Conservation (phyloP, 179 eudicot genomes). For the Vitellaria paradoxa region DNA sequence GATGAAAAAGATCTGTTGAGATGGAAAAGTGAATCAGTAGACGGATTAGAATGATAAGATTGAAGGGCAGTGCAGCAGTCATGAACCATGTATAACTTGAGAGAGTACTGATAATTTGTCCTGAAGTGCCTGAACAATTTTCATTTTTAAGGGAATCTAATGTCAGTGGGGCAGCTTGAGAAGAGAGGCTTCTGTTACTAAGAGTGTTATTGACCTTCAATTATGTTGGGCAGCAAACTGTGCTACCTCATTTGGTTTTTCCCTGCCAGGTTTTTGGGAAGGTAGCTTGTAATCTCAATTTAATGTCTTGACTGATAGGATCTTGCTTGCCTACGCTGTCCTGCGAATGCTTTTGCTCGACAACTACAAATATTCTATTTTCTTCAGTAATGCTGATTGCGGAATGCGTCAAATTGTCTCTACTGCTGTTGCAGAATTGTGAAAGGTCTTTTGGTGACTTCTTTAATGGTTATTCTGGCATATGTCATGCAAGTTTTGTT, state of each 20-base stretch:
- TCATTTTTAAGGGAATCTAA: too few species aligned
- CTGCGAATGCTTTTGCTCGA: not conserved
- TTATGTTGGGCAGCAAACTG: too few species aligned
- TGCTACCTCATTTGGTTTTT: too few species aligned
- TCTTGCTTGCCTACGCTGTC: not conserved
- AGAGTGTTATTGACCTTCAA: too few species aligned
- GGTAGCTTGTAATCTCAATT: too few species aligned
- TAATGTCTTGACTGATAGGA: too few species aligned
- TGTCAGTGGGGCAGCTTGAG: too few species aligned
- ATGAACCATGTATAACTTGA: not conserved
- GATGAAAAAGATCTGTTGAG: not conserved
- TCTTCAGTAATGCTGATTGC: not conserved
- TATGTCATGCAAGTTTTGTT: not conserved
- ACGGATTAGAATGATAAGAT: not conserved
- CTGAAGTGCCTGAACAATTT: not conserved
- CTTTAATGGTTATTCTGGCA: not conserved
- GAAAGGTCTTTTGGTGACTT: not conserved
- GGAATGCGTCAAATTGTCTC: not conserved
- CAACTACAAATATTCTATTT: not conserved
- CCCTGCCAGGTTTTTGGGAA: too few species aligned
- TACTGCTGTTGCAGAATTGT: not conserved
- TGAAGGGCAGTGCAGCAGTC: not conserved
- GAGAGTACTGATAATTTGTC: not conserved
- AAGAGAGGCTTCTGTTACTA: too few species aligned
- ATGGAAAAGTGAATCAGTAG: not conserved